Evolutionary conservation across 305 asterid species (phyloP), one percentile per base, ranked within the genome.

Genomic region (Stenogyne calaminthoides): DNA sequence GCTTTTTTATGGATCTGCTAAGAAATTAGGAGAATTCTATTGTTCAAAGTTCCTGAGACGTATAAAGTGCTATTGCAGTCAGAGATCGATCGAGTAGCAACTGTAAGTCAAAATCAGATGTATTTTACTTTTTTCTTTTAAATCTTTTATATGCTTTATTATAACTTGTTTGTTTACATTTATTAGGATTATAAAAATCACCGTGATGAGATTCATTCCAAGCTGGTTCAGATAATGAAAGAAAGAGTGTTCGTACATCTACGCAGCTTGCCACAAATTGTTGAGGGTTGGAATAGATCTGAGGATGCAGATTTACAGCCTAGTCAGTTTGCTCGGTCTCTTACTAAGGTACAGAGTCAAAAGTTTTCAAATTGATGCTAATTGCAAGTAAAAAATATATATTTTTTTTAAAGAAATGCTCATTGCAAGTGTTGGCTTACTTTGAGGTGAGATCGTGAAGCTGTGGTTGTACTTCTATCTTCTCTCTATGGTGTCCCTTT

Each of bases 201-300:
- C 69, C 85, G 89, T 14, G 99, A 95, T 76, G 99, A 95, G 88
- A 95, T 95, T 81, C 98, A 95, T 70, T 83, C 97, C 60, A 95
- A 95, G 88, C 86, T 95, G 79, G 99, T 95, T 67, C 99, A 95
- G 87, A 95, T 95, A 78, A 95, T 95, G 99, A 90, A 91, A 77
- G 99, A 95, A 77, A 82, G 99, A 71, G 67, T 95, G 84, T 76
- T 80, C 73, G 84, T 90, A 76, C 98, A 95, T 89, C 87, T 90
- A 58, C 96, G 98, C 68, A 87, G 94, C 72, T 84, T 95, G 86
- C 95, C 98, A 3, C 94, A 88, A 82, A 88, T 92, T 76, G 92
- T 87, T 67, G 99, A 92, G 82, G 87, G 85, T 70, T 95, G 99
- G 99, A 95, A 91, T 82, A 84, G 93, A 70, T 83, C 89, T 0